A percentile compares a stretch with the other conserved stretches of the same genome.
These are phyloP conservation scores for Pholiota molesta DNA, from an alignment of 768 basidiomycete species.

Conservation along the genomic window DNA sequence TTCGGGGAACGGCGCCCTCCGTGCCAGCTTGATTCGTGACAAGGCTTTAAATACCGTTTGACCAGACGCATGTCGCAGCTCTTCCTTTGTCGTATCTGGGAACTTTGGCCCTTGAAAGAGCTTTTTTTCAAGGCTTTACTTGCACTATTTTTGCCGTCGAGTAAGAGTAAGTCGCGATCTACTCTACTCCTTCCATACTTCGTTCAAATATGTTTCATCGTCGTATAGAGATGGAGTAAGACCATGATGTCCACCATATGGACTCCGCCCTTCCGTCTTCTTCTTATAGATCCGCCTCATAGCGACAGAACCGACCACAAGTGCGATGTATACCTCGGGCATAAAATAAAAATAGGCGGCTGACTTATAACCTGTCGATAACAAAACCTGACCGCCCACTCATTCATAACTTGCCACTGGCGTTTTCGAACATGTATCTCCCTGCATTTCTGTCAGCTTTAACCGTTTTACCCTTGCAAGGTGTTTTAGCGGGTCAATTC, in stretches of 20 bases:
- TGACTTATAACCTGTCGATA: neutral
- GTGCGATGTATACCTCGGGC: neutral
- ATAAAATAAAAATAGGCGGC: neutral
- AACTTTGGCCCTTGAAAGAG: no score
- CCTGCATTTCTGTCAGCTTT: constrained; percentile 7
- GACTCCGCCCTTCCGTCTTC: neutral
- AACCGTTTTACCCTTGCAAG: constrained; percentile 11
- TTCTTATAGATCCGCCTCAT: neutral
- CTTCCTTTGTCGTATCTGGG: no score
- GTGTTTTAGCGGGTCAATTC: constrained; percentile 39
- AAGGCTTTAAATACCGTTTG: neutral
- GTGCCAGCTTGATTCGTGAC: neutral
- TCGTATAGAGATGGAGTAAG: neutral
- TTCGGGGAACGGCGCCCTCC: neutral
- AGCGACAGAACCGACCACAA: neutral
- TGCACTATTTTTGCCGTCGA: no score
- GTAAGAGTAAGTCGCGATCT: no score
- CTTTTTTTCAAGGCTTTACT: no score
- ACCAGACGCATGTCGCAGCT: no score
- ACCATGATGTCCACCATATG: neutral
- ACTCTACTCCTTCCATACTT: no score
- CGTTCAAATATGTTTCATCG: no score
- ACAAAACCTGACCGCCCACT: neutral
- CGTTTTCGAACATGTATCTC: constrained; percentile 7
- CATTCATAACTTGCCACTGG: neutral